phyloP scores from a whole-genome alignment of 2,329 filamentous ascomycete species.

The Trichoderma sp. region DNA sequence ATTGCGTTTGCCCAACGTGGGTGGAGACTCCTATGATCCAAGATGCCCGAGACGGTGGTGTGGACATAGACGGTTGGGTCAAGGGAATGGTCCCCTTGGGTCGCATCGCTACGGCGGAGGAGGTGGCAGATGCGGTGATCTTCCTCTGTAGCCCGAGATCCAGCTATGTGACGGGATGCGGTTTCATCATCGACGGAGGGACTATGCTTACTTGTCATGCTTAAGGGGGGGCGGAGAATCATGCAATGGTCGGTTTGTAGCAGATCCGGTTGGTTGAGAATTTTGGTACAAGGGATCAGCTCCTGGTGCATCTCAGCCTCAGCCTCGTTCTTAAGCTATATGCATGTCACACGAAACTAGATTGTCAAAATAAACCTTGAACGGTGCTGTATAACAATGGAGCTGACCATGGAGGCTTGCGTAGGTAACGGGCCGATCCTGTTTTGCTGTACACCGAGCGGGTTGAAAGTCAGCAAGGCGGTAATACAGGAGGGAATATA shows the following conservation, averaged over 20 bases:
- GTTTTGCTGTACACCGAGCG: slow-evolving; percentile 4
- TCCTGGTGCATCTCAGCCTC: neutral
- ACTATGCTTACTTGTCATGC: slow-evolving; percentile 26
- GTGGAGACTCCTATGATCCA: slow-evolving; percentile 30
- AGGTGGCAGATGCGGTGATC: slow-evolving; percentile 71
- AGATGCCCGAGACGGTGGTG: slow-evolving; percentile 15
- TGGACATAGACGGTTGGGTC: slow-evolving; percentile 17
- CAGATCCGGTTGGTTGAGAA: neutral
- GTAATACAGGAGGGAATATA: neutral
- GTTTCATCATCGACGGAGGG: slow-evolving; percentile 27
- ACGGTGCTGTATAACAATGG: too few species aligned
- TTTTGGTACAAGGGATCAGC: neutral
- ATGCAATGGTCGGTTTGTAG: neutral
- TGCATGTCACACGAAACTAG: neutral
- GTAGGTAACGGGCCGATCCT: neutral
- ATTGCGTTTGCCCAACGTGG: slow-evolving; percentile 34
- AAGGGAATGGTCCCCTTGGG: slow-evolving; percentile 26
- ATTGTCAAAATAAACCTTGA: neutral
- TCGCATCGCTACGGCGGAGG: slow-evolving; percentile 65
- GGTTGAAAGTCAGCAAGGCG: neutral
- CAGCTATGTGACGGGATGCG: slow-evolving; percentile 26
- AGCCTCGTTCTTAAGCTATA: neutral
- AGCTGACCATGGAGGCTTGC: neutral
- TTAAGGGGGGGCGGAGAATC: neutral
- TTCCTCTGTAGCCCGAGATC: slow-evolving; percentile 54